Percentiles rank a stretch among this genome's conserved stretches.
phyloP scores from a whole-genome alignment of 1,284 basidiomycete species.

The Naganishia cerealis region DNA sequence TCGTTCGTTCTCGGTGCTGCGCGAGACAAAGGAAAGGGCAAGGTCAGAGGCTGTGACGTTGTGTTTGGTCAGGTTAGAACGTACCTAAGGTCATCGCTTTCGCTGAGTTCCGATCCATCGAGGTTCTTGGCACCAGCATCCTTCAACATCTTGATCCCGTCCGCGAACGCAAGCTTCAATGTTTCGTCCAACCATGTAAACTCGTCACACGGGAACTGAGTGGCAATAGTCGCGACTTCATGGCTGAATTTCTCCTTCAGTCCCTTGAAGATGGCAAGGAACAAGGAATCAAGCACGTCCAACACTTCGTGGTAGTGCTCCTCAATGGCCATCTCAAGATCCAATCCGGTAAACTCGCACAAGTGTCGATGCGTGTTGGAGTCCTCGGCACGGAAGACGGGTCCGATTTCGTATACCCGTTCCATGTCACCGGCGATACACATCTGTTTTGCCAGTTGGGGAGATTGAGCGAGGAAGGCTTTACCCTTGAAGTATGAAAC shows the following conservation, averaged over 20 bases:
- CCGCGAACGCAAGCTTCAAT: constrained; percentile 52
- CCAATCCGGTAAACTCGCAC: constrained; percentile 61
- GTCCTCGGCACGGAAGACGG: constrained; percentile 59
- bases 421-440: constrained; percentile 60
- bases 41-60: not conserved
- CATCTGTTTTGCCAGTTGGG: constrained; percentile 61
- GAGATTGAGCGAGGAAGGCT: constrained; percentile 61
- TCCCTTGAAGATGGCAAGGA: constrained; percentile 52
- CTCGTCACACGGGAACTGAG: constrained; percentile 55
- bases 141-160: constrained; percentile 56
- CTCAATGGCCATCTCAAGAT: constrained; percentile 60
- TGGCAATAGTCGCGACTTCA: constrained; percentile 56
- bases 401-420: constrained; percentile 56
- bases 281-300: constrained; percentile 50
- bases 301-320: constrained; percentile 59
- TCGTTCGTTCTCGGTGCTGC: constrained; percentile 68
- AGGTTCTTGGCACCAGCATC: constrained; percentile 58
- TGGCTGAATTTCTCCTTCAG: constrained; percentile 53
- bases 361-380: constrained; percentile 61
- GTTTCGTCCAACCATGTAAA: constrained; percentile 46
- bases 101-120: constrained; percentile 60
- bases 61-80: constrained; percentile 41
- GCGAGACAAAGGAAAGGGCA: not conserved
- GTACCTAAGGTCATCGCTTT: constrained; percentile 82
- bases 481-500: constrained; percentile 94